phyloP scores from a whole-genome alignment of 495 filamentous ascomycete genomes.

The Neurospora sp. region DNA sequence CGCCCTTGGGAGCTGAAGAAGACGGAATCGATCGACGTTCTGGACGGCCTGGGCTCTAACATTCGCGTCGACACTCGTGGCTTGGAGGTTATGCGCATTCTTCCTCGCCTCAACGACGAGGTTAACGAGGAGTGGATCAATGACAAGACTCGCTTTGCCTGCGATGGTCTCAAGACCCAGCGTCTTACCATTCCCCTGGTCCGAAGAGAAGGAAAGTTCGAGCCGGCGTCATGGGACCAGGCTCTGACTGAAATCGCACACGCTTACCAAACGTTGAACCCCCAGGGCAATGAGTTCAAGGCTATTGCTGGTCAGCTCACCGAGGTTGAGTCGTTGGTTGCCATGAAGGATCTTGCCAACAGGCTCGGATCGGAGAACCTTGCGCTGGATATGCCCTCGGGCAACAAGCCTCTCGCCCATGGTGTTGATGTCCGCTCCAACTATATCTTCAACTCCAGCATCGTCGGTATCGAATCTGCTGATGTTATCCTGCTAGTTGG shows the following conservation, averaged over 20 bases:
- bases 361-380: slow-evolving; percentile 94
- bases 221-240: slow-evolving; percentile 89
- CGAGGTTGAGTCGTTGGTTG: slow-evolving; percentile 86
- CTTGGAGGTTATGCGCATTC: slow-evolving; percentile 90
- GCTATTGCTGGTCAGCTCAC: slow-evolving; percentile 82
- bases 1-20: slow-evolving; percentile 93
- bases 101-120: slow-evolving; percentile 90
- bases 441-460: slow-evolving; percentile 92
- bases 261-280: slow-evolving; percentile 63
- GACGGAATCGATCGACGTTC: slow-evolving; percentile 87
- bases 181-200: slow-evolving; percentile 85
- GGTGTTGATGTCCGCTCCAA: slow-evolving; percentile 90
- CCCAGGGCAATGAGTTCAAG: slow-evolving; percentile 90
- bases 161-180: slow-evolving; percentile 94
- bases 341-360: slow-evolving; percentile 94
- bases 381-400: slow-evolving; percentile 79
- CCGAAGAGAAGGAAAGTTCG: slow-evolving; percentile 77
- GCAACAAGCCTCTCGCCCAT: slow-evolving; percentile 76
- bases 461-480: slow-evolving; percentile 85
- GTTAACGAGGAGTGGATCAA: slow-evolving; percentile 99
- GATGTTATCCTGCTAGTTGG: slow-evolving; percentile 87
- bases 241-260: slow-evolving; percentile 75
- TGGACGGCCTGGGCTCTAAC: slow-evolving; percentile 86
- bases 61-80: slow-evolving; percentile 88
- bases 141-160: slow-evolving; percentile 94